phyloP scores from a whole-genome alignment of 805 yeast genomes.

The Candida ipomoeae region DNA sequence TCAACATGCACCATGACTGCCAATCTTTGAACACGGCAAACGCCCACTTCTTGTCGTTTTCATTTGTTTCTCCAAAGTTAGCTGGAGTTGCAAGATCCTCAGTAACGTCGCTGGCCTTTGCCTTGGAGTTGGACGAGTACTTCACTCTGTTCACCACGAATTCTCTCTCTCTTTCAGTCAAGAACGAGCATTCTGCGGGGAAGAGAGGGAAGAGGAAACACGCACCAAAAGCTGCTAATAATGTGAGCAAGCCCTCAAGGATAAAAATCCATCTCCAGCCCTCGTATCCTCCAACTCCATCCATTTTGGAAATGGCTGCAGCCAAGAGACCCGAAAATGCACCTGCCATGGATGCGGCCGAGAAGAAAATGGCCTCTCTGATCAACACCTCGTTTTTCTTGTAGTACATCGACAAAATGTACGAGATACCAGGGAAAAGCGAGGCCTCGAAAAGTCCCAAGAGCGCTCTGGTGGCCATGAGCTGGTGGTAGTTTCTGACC shows the following conservation, averaged over 20 bases:
- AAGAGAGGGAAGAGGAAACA: conserved; percentile 11
- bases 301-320: conserved; percentile 54
- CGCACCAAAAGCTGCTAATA: conserved; percentile 5
- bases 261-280: conserved; percentile 19
- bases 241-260: conserved; percentile 15
- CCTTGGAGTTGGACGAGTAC: conserved; percentile 7
- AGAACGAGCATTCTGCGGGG: conserved; percentile 10
- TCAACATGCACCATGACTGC: conserved; percentile 26
- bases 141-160: conserved; percentile 13
- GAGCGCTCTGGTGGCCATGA: conserved; percentile 59
- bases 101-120: neutral
- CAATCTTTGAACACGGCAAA: conserved; percentile 23
- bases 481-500: conserved; percentile 52
- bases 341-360: conserved; percentile 72
- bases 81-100: neutral
- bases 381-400: conserved; percentile 62
- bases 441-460: conserved; percentile 69
- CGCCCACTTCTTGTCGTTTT: conserved; percentile 12
- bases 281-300: conserved; percentile 26
- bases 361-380: conserved; percentile 64
- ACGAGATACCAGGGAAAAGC: conserved; percentile 72
- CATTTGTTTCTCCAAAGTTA: conserved; percentile 12
- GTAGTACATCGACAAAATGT: conserved; percentile 63
- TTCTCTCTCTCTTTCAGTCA: conserved; percentile 12
- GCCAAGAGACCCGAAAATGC: conserved; percentile 77